Conservation (phyloP, 192 early-diverging fungal genomes). For the Funneliformis geosporum region DNA sequence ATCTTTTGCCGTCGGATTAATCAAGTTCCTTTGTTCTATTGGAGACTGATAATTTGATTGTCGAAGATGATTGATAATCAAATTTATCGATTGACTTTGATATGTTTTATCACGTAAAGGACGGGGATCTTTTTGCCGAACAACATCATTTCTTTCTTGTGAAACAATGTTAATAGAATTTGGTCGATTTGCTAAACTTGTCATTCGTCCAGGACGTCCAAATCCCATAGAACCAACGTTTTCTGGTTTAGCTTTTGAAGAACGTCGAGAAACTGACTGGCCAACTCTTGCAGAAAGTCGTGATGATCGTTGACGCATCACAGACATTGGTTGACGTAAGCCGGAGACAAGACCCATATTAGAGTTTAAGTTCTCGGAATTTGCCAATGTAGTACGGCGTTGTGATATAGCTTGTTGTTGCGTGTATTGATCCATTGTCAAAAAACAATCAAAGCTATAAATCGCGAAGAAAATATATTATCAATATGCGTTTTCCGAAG, state of each 20-base stretch:
- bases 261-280: background rate
- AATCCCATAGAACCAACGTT: background rate
- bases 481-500: too few species aligned
- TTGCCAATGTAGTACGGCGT: too few species aligned
- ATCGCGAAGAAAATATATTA: too few species aligned
- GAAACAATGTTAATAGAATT: background rate
- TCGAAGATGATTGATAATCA: conserved; percentile 65
- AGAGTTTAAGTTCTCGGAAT: too few species aligned
- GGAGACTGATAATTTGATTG: conserved; percentile 60
- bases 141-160: background rate
- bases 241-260: background rate
- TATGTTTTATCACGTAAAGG: conserved; percentile 64
- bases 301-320: background rate
- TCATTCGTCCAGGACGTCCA: background rate
- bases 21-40: conserved; percentile 58
- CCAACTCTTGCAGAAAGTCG: too few species aligned
- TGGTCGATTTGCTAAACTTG: too few species aligned
- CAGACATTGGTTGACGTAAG: background rate
- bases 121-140: conserved; percentile 63
- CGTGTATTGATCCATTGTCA: too few species aligned
- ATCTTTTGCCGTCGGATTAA: conserved; percentile 67
- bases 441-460: too few species aligned
- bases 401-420: too few species aligned
- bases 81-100: conserved; percentile 57
- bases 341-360: too few species aligned